Base-by-base conservation (phyloP, 805 yeast species). In the Saturnispora dispora region DNA sequence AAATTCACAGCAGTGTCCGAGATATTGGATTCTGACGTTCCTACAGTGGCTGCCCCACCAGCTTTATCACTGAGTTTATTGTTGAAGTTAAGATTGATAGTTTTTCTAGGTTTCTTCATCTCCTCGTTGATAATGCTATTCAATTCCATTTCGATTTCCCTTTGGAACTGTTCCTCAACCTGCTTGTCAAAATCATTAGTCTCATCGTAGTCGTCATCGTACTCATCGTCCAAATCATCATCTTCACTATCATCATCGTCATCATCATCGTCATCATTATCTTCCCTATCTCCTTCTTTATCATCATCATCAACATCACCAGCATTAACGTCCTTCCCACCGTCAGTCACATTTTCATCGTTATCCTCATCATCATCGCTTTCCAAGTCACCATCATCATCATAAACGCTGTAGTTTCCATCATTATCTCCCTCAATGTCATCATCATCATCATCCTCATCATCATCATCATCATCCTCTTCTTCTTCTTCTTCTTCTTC, bases 141-240 rank as follows among this genome's bases (percentile, higher is more conserved):
- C 53, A 79, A 77, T 57, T 83, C 85, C 47, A 66, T 72, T 37
- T 82, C 88, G 46, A 85, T 55, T 10, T 59, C 63, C 8, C 57
- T 59, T 6, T 58, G 64, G 18, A 59, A 61, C 37, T 58, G 64
- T 9, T 57, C 59, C n/a, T 63, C 64, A 15, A 63, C 61, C 22
- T 57, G 62, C 15, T 56, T 63, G 9, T 60, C 62, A 13, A 53
- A 58, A 42, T 43, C 58, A 8, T 64, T 65, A 5, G 63, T 64
- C 11, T 64, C 66, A 33, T 67, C 71, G 7, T 58, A 62, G 3
- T 58, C 67, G 2, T 60, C 64, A 3, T 59, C 62, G 13, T 53
- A 58, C 40, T 45, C 58, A 6, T 57, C 60, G 4, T 51, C 60
- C 13, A 57, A 60, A 15, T 36, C 50, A 13, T 46, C 53, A 11